phyloP scores from a whole-genome alignment of 306 rosid species.

The Quercus parvula region DNA sequence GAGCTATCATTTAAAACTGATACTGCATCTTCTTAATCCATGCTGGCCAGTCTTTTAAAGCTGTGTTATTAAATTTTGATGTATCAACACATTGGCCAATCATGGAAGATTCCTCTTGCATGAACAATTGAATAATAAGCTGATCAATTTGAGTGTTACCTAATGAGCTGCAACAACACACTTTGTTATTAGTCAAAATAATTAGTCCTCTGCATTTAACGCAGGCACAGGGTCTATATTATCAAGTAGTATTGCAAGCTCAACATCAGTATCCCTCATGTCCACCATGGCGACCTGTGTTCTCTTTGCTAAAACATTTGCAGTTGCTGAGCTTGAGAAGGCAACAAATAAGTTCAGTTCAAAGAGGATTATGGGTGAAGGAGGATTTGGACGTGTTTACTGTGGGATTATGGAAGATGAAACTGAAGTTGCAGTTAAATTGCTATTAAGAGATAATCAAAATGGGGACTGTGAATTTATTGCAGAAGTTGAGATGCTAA shows the following conservation, averaged over 20 bases:
- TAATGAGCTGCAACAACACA: conserved; percentile 8
- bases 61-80: neutral
- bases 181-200: conserved; percentile 15
- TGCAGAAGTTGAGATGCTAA: conserved; percentile 86
- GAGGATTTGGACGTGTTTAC: conserved; percentile 95
- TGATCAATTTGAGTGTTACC: neutral
- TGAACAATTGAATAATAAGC: neutral
- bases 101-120: no score
- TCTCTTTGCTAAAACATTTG: conserved; percentile 52
- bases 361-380: conserved; percentile 80
- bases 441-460: conserved; percentile 62
- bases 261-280: conserved; percentile 64
- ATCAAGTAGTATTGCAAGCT: conserved; percentile 75
- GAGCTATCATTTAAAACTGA: neutral
- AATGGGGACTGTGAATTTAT: conserved; percentile 80
- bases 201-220: conserved; percentile 16
- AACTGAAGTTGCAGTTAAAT: conserved; percentile 82
- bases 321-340: conserved; percentile 75
- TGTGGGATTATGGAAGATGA: conserved; percentile 76
- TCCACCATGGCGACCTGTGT: conserved; percentile 22
- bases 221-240: conserved; percentile 62
- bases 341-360: conserved; percentile 80
- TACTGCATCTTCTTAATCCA: neutral
- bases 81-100: neutral
- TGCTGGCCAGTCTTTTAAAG: neutral